These are phyloP conservation scores for Chimonanthus praecox DNA, from an alignment of 164 flowering plant species.

Conservation along the genomic window DNA sequence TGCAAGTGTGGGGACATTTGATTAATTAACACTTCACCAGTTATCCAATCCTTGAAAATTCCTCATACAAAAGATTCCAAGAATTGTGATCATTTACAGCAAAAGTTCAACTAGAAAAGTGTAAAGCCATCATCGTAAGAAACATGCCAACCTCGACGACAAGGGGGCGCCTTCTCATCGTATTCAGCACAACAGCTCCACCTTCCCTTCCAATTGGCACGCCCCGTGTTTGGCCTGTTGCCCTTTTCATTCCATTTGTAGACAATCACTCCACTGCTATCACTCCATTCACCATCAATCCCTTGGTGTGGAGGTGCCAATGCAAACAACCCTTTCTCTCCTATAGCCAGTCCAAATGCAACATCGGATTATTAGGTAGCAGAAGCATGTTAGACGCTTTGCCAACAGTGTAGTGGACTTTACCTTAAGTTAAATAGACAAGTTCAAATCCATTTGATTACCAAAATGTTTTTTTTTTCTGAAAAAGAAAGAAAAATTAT, in stretches of 20 bases:
- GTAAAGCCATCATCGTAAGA: conserved; percentile 73
- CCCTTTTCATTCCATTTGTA: conserved; percentile 66
- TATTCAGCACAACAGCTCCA: conserved; percentile 79
- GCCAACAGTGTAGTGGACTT: too few relatives aligned
- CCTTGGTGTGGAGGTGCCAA: conserved; percentile 80
- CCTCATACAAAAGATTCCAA: not conserved
- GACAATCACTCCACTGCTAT: conserved; percentile 59
- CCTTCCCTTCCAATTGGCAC: conserved; percentile 59
- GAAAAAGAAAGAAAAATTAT: too few relatives aligned
- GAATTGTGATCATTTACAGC: not conserved
- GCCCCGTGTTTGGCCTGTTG: conserved; percentile 60
- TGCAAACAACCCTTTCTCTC: conserved; percentile 60
- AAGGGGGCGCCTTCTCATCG: conserved; percentile 56
- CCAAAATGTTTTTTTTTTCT: too few relatives aligned
- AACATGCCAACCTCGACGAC: conserved; percentile 58
- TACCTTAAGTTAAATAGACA: too few relatives aligned
- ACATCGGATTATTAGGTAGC: not conserved
- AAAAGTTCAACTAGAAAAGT: conserved; percentile 21
- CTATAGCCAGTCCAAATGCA: conserved; percentile 19
- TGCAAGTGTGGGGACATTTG: not conserved
- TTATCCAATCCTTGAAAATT: not conserved
- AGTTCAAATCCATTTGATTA: too few relatives aligned
- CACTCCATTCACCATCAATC: conserved; percentile 76
- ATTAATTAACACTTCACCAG: not conserved
- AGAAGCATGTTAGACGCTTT: not conserved